These are phyloP conservation scores for Trametes villosa DNA, from an alignment of 768 basidiomycete genomes.

Conservation along the genomic window DNA sequence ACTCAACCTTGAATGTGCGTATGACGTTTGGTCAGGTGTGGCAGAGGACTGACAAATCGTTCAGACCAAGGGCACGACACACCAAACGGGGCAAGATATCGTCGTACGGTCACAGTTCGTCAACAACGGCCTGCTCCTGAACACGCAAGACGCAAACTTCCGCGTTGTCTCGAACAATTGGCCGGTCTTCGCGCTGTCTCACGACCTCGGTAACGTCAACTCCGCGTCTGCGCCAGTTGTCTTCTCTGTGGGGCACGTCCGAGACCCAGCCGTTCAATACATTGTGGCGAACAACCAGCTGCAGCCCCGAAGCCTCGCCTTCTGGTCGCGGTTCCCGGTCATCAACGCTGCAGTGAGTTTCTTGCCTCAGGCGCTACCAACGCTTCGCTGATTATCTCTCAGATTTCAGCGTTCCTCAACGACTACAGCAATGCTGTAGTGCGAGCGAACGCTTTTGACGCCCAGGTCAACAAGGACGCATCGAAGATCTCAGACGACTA, in stretches of 20 bases:
- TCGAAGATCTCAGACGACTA: slow-evolving; percentile 37
- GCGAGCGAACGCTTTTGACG: slow-evolving; percentile 38
- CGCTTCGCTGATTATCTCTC: neutral
- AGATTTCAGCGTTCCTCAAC: slow-evolving; percentile 40
- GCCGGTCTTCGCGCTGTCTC: slow-evolving; percentile 66
- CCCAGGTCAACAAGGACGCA: slow-evolving; percentile 37
- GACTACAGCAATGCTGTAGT: slow-evolving; percentile 37
- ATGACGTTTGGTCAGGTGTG: too few species aligned
- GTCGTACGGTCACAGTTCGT: slow-evolving; percentile 64
- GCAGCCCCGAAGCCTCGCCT: slow-evolving; percentile 38
- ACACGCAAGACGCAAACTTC: slow-evolving; percentile 59
- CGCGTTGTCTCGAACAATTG: slow-evolving; percentile 58
- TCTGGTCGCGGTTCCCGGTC: slow-evolving; percentile 35
- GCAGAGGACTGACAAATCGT: neutral
- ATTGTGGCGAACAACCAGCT: slow-evolving; percentile 36
- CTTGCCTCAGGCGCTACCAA: neutral
- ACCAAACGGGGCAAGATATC: slow-evolving; percentile 59
- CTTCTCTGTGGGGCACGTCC: slow-evolving; percentile 40
- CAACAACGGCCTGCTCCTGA: slow-evolving; percentile 54
- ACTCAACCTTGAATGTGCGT: slow-evolving; percentile 48
- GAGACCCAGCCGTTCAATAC: slow-evolving; percentile 42
- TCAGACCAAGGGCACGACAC: slow-evolving; percentile 53
- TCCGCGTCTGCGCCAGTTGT: slow-evolving; percentile 31
- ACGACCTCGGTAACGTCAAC: slow-evolving; percentile 54
- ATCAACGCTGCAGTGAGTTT: slow-evolving; percentile 32